Evolutionary conservation across 805 yeast genomes (phyloP).

Genomic region (Candida insectalens): DNA sequence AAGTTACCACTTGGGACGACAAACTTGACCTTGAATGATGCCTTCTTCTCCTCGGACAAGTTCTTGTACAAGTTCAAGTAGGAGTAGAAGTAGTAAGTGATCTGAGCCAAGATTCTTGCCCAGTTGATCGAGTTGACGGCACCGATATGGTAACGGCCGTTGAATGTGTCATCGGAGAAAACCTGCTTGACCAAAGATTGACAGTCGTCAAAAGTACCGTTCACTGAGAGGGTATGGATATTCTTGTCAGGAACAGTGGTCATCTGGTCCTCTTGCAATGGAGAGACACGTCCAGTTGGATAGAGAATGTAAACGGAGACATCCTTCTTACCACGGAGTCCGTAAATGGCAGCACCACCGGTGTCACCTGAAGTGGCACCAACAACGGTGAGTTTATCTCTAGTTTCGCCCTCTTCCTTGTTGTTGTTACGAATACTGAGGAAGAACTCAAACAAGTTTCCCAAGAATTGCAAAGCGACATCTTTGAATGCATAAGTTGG

Average conservation of each 20-base stretch:
- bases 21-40: slow-evolving; percentile 50
- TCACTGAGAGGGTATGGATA: slow-evolving; percentile 90
- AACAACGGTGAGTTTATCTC: slow-evolving; percentile 86
- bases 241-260: slow-evolving; percentile 88
- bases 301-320: slow-evolving; percentile 94
- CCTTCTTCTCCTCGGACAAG: slow-evolving; percentile 18
- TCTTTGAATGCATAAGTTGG: slow-evolving; percentile 99
- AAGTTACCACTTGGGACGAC: slow-evolving; percentile 98
- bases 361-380: slow-evolving; percentile 99
- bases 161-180: slow-evolving; percentile 84
- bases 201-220: slow-evolving; percentile 97
- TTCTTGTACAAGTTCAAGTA: slow-evolving; percentile 61
- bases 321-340: slow-evolving; percentile 92
- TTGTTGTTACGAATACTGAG: slow-evolving; percentile 60
- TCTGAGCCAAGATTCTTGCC: slow-evolving; percentile 98
- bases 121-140: slow-evolving; percentile 98
- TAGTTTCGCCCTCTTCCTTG: slow-evolving; percentile 35
- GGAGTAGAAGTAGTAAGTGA: slow-evolving; percentile 90
- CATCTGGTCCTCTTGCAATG: slow-evolving; percentile 98
- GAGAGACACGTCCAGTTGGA: slow-evolving; percentile 96
- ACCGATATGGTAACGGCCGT: slow-evolving; percentile 84
- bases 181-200: slow-evolving; percentile 92
- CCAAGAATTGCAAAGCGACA: slow-evolving; percentile 96
- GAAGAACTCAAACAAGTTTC: slow-evolving; percentile 92
- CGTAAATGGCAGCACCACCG: slow-evolving; percentile 98